Percentiles rank a stretch among this genome's conserved stretches.
Conservation (phyloP, 345 rosid species). For the Tarenaya hassleriana region DNA sequence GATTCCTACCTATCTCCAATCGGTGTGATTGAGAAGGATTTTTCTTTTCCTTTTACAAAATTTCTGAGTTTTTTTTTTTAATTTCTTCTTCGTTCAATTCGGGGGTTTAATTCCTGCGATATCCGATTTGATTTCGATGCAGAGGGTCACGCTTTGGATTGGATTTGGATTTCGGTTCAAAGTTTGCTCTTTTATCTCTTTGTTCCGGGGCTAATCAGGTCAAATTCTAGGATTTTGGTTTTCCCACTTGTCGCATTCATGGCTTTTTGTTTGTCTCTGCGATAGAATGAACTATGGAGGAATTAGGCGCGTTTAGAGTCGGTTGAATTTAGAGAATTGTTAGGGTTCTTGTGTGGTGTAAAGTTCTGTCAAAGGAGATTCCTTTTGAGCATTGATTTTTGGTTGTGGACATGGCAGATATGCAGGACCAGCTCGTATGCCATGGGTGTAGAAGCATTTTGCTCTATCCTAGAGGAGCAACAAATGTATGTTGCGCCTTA, state of each 20-base stretch:
- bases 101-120: not conserved
- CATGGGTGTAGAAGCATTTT: conserved; percentile 75
- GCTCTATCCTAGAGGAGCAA: conserved; percentile 88
- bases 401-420: conserved; percentile 37
- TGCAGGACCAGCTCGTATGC: conserved; percentile 92
- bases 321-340: not conserved
- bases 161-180: conserved; percentile 5
- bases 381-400: conserved; percentile 1
- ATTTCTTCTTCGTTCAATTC: not conserved
- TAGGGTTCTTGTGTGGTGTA: conserved; percentile 1
- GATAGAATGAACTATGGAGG: not conserved
- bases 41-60: not conserved
- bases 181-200: conserved; percentile 19
- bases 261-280: not conserved
- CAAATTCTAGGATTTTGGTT: conserved; percentile 3
- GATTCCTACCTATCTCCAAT: conserved; percentile 7
- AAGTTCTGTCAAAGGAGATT: not conserved
- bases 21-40: not conserved
- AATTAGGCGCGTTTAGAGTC: not conserved
- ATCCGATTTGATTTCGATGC: conserved; percentile 10
- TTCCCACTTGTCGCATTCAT: not conserved
- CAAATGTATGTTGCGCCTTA: conserved; percentile 81
- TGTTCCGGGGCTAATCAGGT: conserved; percentile 18
- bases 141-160: not conserved
- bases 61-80: not conserved